Evolutionary conservation across 176 grass and related monocot species (phyloP).

Genomic region (Carex myosuroides): DNA sequence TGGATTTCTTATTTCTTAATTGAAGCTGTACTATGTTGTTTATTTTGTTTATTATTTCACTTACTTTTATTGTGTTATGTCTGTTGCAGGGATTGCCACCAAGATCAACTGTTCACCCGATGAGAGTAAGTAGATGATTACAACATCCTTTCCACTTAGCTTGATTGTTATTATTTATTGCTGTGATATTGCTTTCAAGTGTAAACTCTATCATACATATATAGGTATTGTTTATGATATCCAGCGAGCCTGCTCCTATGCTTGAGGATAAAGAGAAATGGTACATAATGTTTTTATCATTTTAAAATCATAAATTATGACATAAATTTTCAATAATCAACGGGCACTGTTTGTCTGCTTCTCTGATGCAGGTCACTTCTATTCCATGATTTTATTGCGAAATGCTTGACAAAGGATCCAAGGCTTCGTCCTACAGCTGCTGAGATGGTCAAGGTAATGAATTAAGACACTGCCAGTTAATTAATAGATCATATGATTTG

Average conservation of each 20-base stretch:
- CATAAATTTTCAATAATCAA: constrained; percentile 5
- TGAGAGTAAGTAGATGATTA: constrained; percentile 68
- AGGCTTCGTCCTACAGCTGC: constrained; percentile 76
- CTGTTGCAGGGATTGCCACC: constrained; percentile 82
- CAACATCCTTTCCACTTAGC: constrained; percentile 27
- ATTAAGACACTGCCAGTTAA: constrained; percentile 3
- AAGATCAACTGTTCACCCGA: constrained; percentile 94
- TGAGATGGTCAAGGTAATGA: constrained; percentile 93
- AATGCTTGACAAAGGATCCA: constrained; percentile 99
- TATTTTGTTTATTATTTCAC: constrained; percentile 15
- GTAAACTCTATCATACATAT: neutral
- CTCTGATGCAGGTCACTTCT: constrained; percentile 73
- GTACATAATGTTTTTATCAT: constrained; percentile 27
- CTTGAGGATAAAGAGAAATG: constrained; percentile 99
- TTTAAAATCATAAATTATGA: neutral
- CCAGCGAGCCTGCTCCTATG: constrained; percentile 96
- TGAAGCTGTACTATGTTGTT: neutral
- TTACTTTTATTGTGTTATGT: constrained; percentile 22
- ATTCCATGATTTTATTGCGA: constrained; percentile 99
- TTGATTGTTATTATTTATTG: constrained; percentile 15
- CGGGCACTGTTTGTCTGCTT: neutral
- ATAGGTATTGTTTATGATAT: constrained; percentile 99
- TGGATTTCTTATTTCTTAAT: constrained; percentile 21
- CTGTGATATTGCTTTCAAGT: neutral
- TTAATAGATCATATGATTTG: neutral